Evolutionary conservation across 2,329 filamentous ascomycete genomes (phyloP).

Genomic region (Stemphylium beticola): DNA sequence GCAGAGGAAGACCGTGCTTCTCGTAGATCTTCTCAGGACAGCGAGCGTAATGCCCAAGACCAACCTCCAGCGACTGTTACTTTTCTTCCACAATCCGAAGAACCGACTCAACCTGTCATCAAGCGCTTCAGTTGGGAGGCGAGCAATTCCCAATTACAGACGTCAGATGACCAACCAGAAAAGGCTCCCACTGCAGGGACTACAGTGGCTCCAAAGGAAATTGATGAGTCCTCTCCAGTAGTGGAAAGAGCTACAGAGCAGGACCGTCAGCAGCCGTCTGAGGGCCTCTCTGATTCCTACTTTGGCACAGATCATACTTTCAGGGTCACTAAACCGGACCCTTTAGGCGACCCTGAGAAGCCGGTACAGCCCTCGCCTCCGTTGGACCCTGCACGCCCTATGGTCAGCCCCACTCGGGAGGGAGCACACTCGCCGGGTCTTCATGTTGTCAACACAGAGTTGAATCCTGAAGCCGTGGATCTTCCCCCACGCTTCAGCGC

Average conservation of each 20-base stretch:
- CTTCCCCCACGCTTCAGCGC: conserved; percentile 43
- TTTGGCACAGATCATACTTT: conserved; percentile 37
- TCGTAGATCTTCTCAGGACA: conserved; percentile 41
- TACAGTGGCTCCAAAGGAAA: conserved; percentile 11
- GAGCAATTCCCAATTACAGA: conserved; percentile 15
- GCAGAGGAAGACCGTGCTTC: conserved; percentile 55
- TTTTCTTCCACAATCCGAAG: conserved; percentile 18
- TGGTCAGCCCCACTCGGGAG: conserved; percentile 28
- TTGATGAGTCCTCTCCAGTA: conserved; percentile 15
- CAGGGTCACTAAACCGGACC: conserved; percentile 31
- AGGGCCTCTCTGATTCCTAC: conserved; percentile 30
- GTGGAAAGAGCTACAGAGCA: conserved; percentile 25
- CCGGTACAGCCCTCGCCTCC: conserved; percentile 22
- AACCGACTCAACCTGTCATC: conserved; percentile 24
- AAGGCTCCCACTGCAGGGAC: conserved; percentile 16
- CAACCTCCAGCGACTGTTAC: conserved; percentile 11
- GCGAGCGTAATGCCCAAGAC: conserved; percentile 25
- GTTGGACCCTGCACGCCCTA: conserved; percentile 18
- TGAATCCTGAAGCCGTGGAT: conserved; percentile 47
- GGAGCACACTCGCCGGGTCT: conserved; percentile 41
- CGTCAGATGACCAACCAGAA: conserved; percentile 19
- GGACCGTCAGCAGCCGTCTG: conserved; percentile 23
- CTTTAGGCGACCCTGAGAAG: conserved; percentile 25
- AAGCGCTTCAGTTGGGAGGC: conserved; percentile 46
- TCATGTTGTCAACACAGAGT: conserved; percentile 53